phyloP scores from a whole-genome alignment of 1,284 basidiomycete genomes.

The Malassezia caprae region DNA sequence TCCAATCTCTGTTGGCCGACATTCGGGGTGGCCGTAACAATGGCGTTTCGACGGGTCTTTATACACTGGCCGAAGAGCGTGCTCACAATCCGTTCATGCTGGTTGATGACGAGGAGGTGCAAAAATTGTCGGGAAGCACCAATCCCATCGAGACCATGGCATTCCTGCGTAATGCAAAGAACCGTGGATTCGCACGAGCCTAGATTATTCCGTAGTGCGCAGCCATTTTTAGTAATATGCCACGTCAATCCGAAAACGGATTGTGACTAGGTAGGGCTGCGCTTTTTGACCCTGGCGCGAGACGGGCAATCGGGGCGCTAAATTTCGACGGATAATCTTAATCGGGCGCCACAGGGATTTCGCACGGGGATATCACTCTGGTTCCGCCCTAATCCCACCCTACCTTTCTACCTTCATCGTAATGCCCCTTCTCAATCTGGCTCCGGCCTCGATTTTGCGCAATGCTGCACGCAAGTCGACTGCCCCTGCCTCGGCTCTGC shows the following conservation, averaged over 20 bases:
- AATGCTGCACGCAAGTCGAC: background rate
- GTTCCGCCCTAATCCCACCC: background rate
- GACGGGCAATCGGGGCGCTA: background rate
- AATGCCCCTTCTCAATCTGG: background rate
- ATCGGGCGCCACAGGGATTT: background rate
- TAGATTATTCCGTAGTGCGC: background rate
- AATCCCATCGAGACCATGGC: slow-evolving; percentile 61
- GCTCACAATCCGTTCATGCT: slow-evolving; percentile 48
- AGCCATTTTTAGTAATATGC: background rate
- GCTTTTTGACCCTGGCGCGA: background rate
- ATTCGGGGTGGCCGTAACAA: slow-evolving; percentile 45
- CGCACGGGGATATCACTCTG: background rate
- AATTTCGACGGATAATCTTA: background rate
- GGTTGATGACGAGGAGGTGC: slow-evolving; percentile 26
- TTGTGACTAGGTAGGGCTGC: background rate
- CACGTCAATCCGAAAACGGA: background rate
- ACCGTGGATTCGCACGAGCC: slow-evolving; percentile 42
- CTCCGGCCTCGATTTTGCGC: background rate
- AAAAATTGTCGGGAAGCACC: slow-evolving; percentile 50
- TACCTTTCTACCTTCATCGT: background rate
- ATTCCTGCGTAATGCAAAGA: slow-evolving; percentile 70
- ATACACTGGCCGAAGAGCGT: slow-evolving; percentile 74
- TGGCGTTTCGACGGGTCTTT: slow-evolving; percentile 61
- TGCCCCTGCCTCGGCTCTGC: background rate
- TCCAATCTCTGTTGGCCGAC: slow-evolving; percentile 53